Percentiles rank a stretch among this genome's conserved stretches.
These are phyloP conservation scores for Crithidia thermophila DNA, from an alignment of 208 protist species.

Conservation along the genomic window DNA sequence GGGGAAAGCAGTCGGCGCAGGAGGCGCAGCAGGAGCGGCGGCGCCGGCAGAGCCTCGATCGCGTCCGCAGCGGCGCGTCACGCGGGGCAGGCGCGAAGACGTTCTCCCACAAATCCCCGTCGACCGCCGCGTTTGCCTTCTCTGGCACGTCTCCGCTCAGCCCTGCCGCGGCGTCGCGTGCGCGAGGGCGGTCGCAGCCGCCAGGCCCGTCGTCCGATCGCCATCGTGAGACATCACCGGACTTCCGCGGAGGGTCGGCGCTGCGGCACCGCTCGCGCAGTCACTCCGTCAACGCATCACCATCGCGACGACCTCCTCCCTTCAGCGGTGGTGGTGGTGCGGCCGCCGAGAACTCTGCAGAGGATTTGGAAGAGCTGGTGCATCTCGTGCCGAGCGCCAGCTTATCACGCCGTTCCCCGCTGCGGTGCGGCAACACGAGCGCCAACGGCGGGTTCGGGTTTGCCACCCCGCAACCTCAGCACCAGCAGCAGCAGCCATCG, in stretches of 20 bases:
- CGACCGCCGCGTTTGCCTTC: too few relatives aligned
- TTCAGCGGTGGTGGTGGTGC: too few relatives aligned
- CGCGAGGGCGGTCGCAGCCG: neutral
- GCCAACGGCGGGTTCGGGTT: neutral
- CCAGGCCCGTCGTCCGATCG: neutral
- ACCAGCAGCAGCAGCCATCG: neutral
- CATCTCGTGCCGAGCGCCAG: neutral
- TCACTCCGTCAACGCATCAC: neutral
- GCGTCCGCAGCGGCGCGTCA: neutral
- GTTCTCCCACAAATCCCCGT: too few relatives aligned
- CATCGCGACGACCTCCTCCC: neutral
- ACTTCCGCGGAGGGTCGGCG: neutral
- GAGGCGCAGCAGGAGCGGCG: slow-evolving; percentile 21
- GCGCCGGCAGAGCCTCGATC: neutral
- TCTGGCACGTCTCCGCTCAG: neutral
- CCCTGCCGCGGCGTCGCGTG: neutral
- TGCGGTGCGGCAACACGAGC: neutral
- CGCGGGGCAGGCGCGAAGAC: neutral
- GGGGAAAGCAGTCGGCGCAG: slow-evolving; percentile 20
- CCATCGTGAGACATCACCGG: neutral
- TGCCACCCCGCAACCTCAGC: neutral
- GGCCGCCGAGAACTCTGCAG: neutral
- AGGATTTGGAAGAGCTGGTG: neutral
- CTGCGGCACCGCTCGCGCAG: slow-evolving; percentile 10
- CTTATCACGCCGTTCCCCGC: neutral